Percentiles rank a stretch among this genome's conserved stretches.
phyloP scores from a whole-genome alignment of 2,329 filamentous ascomycete genomes.

The Alternaria ethzedia region DNA sequence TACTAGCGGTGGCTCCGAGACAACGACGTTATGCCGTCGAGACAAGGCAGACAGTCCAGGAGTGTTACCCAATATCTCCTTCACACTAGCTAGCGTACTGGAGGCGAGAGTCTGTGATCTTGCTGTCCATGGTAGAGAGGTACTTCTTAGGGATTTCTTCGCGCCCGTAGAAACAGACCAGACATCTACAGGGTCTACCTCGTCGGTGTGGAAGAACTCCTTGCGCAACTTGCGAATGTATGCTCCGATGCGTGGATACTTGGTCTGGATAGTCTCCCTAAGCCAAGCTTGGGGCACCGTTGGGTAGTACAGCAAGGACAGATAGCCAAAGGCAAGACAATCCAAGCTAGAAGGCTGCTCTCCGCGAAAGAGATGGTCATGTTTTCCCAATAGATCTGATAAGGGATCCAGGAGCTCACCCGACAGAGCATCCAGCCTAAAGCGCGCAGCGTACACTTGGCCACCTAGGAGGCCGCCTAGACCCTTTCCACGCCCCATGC shows the following conservation, averaged over 20 bases:
- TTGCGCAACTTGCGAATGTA: slow-evolving; percentile 49
- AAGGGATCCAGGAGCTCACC: slow-evolving; percentile 73
- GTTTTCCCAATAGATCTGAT: slow-evolving; percentile 64
- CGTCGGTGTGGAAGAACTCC: slow-evolving; percentile 31
- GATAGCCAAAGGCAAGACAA: slow-evolving; percentile 80
- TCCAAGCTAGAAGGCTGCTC: slow-evolving; percentile 70
- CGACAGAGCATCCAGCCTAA: slow-evolving; percentile 76
- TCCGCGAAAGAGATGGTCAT: slow-evolving; percentile 62
- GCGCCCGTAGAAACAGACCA: slow-evolving; percentile 34
- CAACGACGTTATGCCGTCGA: slow-evolving; percentile 10
- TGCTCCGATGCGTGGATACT: slow-evolving; percentile 49
- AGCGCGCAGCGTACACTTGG: slow-evolving; percentile 74
- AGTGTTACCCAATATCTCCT: slow-evolving; percentile 31
- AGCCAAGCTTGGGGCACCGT: slow-evolving; percentile 69
- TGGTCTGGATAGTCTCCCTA: slow-evolving; percentile 60
- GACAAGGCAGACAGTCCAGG: slow-evolving; percentile 32
- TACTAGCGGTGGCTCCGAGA: slow-evolving; percentile 6
- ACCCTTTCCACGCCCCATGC: slow-evolving; percentile 63
- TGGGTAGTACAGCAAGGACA: slow-evolving; percentile 73
- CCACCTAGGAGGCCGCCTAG: slow-evolving; percentile 67
- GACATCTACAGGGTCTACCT: slow-evolving; percentile 29
- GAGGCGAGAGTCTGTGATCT: slow-evolving; percentile 15
- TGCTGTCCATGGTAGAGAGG: slow-evolving; percentile 35
- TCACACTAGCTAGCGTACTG: slow-evolving; percentile 15
- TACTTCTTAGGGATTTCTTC: background rate